These are phyloP conservation scores for Dactylis glomerata DNA, from an alignment of 176 grass and related monocot genomes.

Conservation along the genomic window DNA sequence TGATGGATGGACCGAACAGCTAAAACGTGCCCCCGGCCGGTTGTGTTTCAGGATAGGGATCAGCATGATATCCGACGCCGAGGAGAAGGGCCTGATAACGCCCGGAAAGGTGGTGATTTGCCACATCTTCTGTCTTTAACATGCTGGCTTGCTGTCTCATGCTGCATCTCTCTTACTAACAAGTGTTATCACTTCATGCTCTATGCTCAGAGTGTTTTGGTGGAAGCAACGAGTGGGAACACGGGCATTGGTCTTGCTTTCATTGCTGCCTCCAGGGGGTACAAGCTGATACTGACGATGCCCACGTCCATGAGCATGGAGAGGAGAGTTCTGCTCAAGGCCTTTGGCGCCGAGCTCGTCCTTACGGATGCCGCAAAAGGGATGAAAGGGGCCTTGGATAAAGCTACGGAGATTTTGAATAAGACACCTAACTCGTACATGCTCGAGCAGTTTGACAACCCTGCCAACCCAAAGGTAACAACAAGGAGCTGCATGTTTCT, in stretches of 20 bases:
- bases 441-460: constrained; percentile 97
- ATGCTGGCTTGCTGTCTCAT: background rate
- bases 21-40: background rate
- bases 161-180: background rate
- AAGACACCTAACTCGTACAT: constrained; percentile 81
- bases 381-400: constrained; percentile 91
- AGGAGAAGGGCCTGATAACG: constrained; percentile 74
- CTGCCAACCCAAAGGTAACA: constrained; percentile 87
- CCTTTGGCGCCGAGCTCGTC: constrained; percentile 89
- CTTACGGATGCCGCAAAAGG: constrained; percentile 90
- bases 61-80: constrained; percentile 89
- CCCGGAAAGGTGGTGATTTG: constrained; percentile 66
- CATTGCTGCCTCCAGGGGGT: constrained; percentile 88
- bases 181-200: background rate
- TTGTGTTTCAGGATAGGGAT: constrained; percentile 78
- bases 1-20: background rate
- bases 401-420: constrained; percentile 84
- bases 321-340: constrained; percentile 84
- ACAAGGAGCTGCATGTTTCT: background rate
- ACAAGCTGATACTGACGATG: constrained; percentile 93
- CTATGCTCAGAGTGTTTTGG: constrained; percentile 59
- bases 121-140: background rate
- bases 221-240: constrained; percentile 95
- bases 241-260: constrained; percentile 97
- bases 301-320: constrained; percentile 96